These are phyloP conservation scores for Mitragyna speciosa DNA, from an alignment of 257 asterid genomes.

Conservation along the genomic window DNA sequence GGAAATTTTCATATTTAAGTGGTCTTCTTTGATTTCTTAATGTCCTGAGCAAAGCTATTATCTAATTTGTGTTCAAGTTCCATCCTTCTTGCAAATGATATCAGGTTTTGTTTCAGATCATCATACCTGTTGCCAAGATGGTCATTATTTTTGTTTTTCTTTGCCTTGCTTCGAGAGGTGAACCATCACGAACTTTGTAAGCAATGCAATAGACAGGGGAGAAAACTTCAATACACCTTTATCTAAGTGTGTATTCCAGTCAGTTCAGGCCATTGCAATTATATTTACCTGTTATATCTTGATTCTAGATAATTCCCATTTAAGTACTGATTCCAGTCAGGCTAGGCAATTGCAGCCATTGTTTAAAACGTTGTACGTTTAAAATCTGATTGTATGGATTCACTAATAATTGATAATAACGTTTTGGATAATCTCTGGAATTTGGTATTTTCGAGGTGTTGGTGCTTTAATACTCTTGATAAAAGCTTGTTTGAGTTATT, in stretches of 20 bases:
- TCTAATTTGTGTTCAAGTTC: neutral
- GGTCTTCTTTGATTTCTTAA: neutral
- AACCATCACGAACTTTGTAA: neutral
- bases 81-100: neutral
- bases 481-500: neutral
- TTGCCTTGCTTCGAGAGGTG: neutral
- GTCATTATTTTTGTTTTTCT: too few relatives aligned
- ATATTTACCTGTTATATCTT: neutral
- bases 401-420: neutral
- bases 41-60: neutral
- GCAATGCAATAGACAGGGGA: too few relatives aligned
- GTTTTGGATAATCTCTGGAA: neutral
- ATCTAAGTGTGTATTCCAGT: neutral
- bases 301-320: neutral
- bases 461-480: neutral
- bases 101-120: neutral
- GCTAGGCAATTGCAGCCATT: neutral
- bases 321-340: neutral
- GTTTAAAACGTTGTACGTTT: neutral
- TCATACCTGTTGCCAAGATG: neutral
- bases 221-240: neutral
- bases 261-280: neutral
- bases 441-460: neutral
- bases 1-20: too few relatives aligned
- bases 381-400: neutral